Evolutionary conservation across 2,329 filamentous ascomycete genomes (phyloP).

Genomic region (Apiospora saccharicola): DNA sequence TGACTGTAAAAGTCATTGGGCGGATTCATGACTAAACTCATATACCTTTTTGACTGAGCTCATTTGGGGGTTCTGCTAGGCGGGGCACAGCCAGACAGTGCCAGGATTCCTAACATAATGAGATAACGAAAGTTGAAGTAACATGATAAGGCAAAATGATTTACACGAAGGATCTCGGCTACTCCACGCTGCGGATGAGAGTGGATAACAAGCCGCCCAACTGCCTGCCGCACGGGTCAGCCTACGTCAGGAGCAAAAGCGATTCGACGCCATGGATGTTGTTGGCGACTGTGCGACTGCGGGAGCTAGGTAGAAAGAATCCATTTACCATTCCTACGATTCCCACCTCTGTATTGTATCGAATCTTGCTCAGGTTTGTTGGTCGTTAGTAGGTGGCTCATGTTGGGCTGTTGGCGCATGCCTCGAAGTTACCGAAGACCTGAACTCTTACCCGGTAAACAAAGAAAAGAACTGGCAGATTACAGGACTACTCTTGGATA

Average conservation of each 20-base stretch:
- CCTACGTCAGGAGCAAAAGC: background rate
- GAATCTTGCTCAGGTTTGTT: background rate
- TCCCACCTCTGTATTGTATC: background rate
- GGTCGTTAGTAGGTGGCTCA: background rate
- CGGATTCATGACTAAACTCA: background rate
- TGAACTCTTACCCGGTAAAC: background rate
- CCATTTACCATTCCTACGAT: background rate
- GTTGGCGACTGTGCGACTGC: background rate
- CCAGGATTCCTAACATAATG: background rate
- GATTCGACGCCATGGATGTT: background rate
- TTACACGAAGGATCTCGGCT: background rate
- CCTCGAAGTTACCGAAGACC: background rate
- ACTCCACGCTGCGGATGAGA: background rate
- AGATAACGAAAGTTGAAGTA: background rate
- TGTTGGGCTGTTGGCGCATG: background rate
- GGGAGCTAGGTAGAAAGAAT: background rate
- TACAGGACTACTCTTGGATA: background rate
- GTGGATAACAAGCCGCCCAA: background rate
- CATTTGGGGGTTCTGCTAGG: too few species aligned
- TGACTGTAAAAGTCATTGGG: background rate
- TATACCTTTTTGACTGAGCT: too few species aligned
- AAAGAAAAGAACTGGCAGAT: background rate
- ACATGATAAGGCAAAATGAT: too few species aligned
- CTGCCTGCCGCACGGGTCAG: background rate
- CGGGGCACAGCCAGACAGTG: background rate